These are phyloP conservation scores for Tympanopsis confertula DNA, from an alignment of 2,329 filamentous ascomycete genomes.

Conservation along the genomic window DNA sequence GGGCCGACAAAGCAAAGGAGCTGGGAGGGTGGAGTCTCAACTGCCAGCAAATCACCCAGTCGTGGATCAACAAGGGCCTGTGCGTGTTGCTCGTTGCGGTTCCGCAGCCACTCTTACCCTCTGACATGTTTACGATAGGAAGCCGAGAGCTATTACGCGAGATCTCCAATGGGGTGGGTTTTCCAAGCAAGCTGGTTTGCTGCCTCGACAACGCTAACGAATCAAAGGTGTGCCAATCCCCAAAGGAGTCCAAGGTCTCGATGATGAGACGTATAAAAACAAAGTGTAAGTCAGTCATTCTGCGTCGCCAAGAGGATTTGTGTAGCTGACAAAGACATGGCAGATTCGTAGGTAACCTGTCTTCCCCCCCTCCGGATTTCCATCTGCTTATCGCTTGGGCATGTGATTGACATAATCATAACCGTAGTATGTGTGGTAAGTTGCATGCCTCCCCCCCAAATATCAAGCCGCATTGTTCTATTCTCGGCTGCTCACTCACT, in stretches of 20 bases:
- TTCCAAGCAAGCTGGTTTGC: no score
- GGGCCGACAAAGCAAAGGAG: slow-evolving; percentile 62
- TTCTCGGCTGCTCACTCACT: no score
- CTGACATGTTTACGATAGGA: slow-evolving; percentile 13
- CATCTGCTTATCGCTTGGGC: neutral
- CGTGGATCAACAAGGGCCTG: slow-evolving; percentile 74
- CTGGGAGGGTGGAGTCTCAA: slow-evolving; percentile 70
- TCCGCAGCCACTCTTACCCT: neutral
- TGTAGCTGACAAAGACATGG: neutral
- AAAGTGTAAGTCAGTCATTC: neutral
- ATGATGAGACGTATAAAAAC: neutral
- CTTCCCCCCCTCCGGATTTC: no score
- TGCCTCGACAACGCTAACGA: neutral
- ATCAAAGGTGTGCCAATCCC: slow-evolving; percentile 34
- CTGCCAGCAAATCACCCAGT: slow-evolving; percentile 63
- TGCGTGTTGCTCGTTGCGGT: no score
- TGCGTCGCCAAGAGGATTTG: no score
- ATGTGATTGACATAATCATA: no score
- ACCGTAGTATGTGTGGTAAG: neutral
- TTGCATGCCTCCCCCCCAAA: no score
- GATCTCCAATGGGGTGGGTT: slow-evolving; percentile 74
- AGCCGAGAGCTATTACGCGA: slow-evolving; percentile 78
- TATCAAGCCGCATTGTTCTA: no score
- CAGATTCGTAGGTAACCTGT: neutral
- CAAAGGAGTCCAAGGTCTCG: slow-evolving; percentile 25